These are phyloP conservation scores for Solanum etuberosum DNA, from an alignment of 257 asterid species.

Conservation along the genomic window DNA sequence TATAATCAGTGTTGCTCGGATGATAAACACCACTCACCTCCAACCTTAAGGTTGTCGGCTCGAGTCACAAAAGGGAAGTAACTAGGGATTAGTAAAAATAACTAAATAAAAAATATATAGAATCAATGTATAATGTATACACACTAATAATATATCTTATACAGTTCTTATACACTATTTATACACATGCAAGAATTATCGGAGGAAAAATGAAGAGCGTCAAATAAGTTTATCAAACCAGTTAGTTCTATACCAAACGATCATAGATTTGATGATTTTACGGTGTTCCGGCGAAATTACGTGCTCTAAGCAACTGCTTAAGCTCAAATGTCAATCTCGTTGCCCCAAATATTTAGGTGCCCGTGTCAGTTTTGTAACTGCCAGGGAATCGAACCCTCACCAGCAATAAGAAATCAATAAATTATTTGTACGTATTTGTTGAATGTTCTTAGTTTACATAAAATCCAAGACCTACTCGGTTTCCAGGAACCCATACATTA, in stretches of 20 bases:
- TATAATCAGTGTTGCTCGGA: too few species aligned
- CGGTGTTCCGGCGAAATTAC: neutral
- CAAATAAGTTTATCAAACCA: neutral
- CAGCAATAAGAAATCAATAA: neutral
- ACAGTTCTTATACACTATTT: neutral
- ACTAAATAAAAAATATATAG: too few species aligned
- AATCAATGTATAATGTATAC: neutral
- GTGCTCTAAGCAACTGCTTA: neutral
- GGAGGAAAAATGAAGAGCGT: neutral
- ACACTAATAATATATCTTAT: too few species aligned
- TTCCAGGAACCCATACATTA: neutral
- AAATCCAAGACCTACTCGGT: neutral
- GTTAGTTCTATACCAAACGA: neutral
- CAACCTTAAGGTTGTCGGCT: too few species aligned
- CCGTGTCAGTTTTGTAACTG: neutral
- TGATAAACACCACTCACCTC: neutral
- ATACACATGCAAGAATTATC: neutral
- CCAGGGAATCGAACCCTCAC: neutral
- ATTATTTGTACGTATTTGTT: neutral
- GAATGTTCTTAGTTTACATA: neutral
- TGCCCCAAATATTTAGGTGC: neutral
- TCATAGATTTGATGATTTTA: too few species aligned
- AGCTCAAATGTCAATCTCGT: neutral
- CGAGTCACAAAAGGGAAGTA: neutral
- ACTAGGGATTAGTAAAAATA: neutral